These are phyloP conservation scores for Cercospora nicotianae DNA, from an alignment of 2,329 filamentous ascomycete genomes.

Conservation along the genomic window DNA sequence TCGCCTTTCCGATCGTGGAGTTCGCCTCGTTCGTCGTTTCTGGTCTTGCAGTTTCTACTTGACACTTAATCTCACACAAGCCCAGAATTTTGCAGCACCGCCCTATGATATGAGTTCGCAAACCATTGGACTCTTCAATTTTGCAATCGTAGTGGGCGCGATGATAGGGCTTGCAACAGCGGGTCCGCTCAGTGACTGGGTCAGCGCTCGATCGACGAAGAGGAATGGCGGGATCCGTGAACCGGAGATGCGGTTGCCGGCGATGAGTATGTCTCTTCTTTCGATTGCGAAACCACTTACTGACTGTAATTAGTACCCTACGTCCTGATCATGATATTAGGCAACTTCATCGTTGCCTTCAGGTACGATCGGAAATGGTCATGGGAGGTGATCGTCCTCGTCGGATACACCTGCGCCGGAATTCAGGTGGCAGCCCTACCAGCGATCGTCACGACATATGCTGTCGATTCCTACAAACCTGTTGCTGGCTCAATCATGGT, in stretches of 20 bases:
- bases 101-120: conserved; percentile 56
- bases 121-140: conserved; percentile 58
- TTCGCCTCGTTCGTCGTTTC: conserved; percentile 61
- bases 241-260: conserved; percentile 58
- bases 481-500: conserved; percentile 62
- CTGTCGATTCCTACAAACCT: conserved; percentile 65
- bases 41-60: conserved; percentile 61
- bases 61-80: conserved; percentile 60
- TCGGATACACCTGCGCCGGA: conserved; percentile 58
- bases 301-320: conserved; percentile 50
- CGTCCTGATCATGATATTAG: conserved; percentile 56
- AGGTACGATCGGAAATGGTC: conserved; percentile 46
- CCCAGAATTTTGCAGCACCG: conserved; percentile 55
- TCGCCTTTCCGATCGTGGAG: conserved; percentile 63
- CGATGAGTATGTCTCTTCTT: conserved; percentile 36
- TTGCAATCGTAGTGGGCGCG: conserved; percentile 56
- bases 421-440: conserved; percentile 63
- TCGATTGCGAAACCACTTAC: too few species aligned
- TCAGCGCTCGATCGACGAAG: conserved; percentile 54
- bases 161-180: conserved; percentile 57
- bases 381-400: conserved; percentile 57
- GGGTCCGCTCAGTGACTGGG: conserved; percentile 58
- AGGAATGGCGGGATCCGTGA: conserved; percentile 58
- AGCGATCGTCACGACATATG: conserved; percentile 59
- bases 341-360: conserved; percentile 56